Base-by-base conservation (phyloP, 805 yeast genomes). In the Starmerella asiatica region DNA sequence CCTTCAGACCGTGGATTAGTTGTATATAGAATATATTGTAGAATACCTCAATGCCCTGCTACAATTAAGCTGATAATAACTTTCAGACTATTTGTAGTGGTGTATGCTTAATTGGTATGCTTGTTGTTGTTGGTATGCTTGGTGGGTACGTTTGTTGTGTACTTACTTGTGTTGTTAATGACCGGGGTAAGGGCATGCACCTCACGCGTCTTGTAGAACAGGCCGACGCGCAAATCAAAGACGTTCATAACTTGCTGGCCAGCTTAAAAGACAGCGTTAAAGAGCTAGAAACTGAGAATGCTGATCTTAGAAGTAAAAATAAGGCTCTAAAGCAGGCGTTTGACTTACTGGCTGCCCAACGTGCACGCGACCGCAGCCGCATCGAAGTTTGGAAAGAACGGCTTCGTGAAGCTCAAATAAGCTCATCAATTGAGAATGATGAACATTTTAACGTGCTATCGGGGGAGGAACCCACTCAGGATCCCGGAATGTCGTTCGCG, bases 401-500 rank as follows among this genome's bases (percentile, higher is more conserved):
- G 16, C 32, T 36, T 4, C 14, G 15, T 7, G 36, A 29, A 4
- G 20, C 19, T 8, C 14, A 12, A 32, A 30, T 20, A 28, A 14
- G 21, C 28, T 34, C 29, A 15, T n/a, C n/a, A n/a, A n/a, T n/a
- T n/a, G n/a, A n/a, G n/a, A n/a, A n/a, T n/a, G n/a, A n/a, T n/a
- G 9, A 11, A 29, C n/a, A n/a, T n/a, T n/a, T n/a, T n/a, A n/a
- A n/a, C n/a, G n/a, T 37, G 37, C 3, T n/a, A n/a, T n/a, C n/a
- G n/a, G n/a, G n/a, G n/a, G 46, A 43, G 15, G 40, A 17, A 4
- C 19, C 34, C 4, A 43, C 43, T 3, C 40, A 40, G 17, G 46
- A 36, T 14, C 23, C 15, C 11, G 33, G 30, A 3, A 19, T 17
- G 3, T 9, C 23, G 14, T 16, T 35, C 4, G 36, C 42, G 4